Base-by-base conservation (phyloP, 108 stramenopile genomes). In the Nitzschia sp. region DNA sequence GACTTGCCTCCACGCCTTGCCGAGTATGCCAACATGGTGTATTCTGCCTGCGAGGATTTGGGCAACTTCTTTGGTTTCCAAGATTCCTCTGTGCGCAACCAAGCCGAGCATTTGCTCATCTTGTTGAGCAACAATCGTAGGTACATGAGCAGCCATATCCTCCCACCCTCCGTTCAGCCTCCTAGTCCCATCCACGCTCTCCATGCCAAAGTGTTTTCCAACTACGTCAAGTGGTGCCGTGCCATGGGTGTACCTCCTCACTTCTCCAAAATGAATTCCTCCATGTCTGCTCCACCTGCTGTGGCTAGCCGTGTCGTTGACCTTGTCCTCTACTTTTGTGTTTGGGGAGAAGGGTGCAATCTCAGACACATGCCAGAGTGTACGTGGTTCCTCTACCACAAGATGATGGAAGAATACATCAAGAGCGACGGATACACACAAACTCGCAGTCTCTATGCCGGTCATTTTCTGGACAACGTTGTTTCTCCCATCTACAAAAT, bases 281-380 rank as follows among this genome's bases (percentile, higher is more conserved):
- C 88, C 51, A 91, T 94, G 87, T 87, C 90, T 17, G 93, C 88
- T 20, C 93, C 93, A 26, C 88, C 90, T 43, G 87, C 88, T 1
- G 92, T 90, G 0, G 90, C 88, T 7, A 88, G 89, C 15, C 81
- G 88, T 9, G 90, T 91, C 0, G 89, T 92, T 10, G 96, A 99
- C 77, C 67, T 99, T 41, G 93, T 99, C 7, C 75, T 99, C 10
- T 97, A 83, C 78, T 93, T 99, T 64, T 96, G 94, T 69, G 83
- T 99, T 55, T 99, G 98, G 98, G 97, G 98, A 8, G 98, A 99
- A 83, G 93, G 87, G 0, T 87, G 88, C 51, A 99, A 99, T 75
- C 77, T 99, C 17, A 81, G 96, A 19, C 98, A 99, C 78, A 95
- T 99, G 94, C 93, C 98, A 10, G 98, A 99, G 73, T 97, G 96